Evolutionary conservation across 2,329 filamentous ascomycete genomes (phyloP).

Genomic region (Mollisiaceae sp.): DNA sequence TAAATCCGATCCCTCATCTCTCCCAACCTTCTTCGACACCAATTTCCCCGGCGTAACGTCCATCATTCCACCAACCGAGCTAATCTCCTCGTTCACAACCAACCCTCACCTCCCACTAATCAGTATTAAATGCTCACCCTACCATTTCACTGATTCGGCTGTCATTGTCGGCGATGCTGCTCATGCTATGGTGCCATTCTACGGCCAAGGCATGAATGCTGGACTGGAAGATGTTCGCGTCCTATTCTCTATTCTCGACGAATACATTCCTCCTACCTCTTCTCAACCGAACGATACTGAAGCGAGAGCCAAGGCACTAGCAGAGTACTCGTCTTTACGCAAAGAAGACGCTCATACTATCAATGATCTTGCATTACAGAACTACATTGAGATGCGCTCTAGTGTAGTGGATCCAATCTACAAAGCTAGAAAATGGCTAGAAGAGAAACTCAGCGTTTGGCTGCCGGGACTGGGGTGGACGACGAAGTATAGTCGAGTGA

Average conservation of each 20-base stretch:
- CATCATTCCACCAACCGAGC: slow-evolving; percentile 68
- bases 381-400: slow-evolving; percentile 92
- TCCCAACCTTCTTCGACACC: slow-evolving; percentile 77
- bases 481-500: slow-evolving; percentile 91
- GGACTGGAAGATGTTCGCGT: slow-evolving; percentile 93
- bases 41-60: slow-evolving; percentile 87
- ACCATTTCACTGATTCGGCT: slow-evolving; percentile 77
- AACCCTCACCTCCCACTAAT: slow-evolving; percentile 95
- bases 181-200: slow-evolving; percentile 98
- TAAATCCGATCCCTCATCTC: slow-evolving; percentile 61
- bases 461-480: slow-evolving; percentile 82
- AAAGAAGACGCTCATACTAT: slow-evolving; percentile 84
- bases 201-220: slow-evolving; percentile 97
- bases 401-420: slow-evolving; percentile 82
- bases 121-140: slow-evolving; percentile 88
- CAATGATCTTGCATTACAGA: slow-evolving; percentile 87
- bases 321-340: slow-evolving; percentile 76
- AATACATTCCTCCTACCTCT: slow-evolving; percentile 47
- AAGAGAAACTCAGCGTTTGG: slow-evolving; percentile 80
- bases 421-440: slow-evolving; percentile 79
- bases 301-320: slow-evolving; percentile 72
- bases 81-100: slow-evolving; percentile 74
- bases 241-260: slow-evolving; percentile 82
- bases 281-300: slow-evolving; percentile 50
- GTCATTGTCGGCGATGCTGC: slow-evolving; percentile 93